Percentiles rank a stretch among this genome's conserved stretches.
These are phyloP conservation scores for Stentor coeruleus DNA, from an alignment of 73 alveolate genomes.

Conservation along the genomic window DNA sequence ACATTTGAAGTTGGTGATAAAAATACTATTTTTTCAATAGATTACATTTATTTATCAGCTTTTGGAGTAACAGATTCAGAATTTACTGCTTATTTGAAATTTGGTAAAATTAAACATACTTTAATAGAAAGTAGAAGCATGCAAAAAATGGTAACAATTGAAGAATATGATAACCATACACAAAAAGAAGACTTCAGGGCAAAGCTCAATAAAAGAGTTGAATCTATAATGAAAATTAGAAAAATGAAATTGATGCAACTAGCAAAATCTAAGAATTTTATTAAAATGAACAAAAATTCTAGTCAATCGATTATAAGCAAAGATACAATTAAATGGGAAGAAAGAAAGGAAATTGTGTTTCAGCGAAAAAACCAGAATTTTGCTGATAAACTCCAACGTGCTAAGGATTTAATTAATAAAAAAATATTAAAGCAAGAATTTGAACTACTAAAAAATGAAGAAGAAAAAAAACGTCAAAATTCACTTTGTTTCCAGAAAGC, in stretches of 20 bases:
- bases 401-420: not conserved
- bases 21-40: not conserved
- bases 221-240: not conserved
- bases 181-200: not conserved
- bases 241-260: not conserved
- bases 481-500: not conserved
- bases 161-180: not conserved
- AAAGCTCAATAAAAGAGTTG: not conserved
- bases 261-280: not conserved
- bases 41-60: not conserved
- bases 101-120: not conserved
- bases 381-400: not conserved
- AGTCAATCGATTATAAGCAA: not conserved
- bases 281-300: too few species aligned
- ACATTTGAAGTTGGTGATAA: not conserved
- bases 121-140: not conserved
- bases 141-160: too few species aligned
- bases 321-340: not conserved
- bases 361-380: not conserved
- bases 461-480: not conserved
- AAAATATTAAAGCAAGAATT: not conserved
- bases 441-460: not conserved
- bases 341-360: not conserved
- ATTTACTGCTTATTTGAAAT: not conserved
- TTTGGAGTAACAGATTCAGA: not conserved